A percentile compares a stretch with the other conserved stretches of the same genome.
Evolutionary conservation across 2,329 filamentous ascomycete genomes (phyloP).

Genomic region (Dactylellina sp.): DNA sequence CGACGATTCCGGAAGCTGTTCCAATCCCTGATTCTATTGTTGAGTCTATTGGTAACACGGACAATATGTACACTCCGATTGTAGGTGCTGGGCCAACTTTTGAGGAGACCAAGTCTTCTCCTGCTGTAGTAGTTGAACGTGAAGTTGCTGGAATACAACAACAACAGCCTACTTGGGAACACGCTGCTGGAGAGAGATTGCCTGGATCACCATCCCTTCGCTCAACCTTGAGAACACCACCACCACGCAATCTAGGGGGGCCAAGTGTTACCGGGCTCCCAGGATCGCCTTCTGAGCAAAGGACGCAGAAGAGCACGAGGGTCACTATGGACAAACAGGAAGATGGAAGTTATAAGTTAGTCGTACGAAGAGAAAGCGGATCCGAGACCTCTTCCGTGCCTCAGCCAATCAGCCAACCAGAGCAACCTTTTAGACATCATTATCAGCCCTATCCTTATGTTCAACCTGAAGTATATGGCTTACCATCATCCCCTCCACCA

Average conservation of each 20-base stretch:
- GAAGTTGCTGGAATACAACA: slow-evolving; percentile 4
- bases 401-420: slow-evolving; percentile 6
- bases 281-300: slow-evolving; percentile 19
- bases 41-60: slow-evolving; percentile 31
- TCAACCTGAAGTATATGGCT: slow-evolving; percentile 28
- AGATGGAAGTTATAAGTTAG: slow-evolving; percentile 41
- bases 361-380: slow-evolving; percentile 22
- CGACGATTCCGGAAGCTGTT: slow-evolving; percentile 13
- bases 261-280: slow-evolving; percentile 41
- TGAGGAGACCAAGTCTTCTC: background rate
- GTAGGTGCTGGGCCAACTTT: slow-evolving; percentile 15
- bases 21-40: slow-evolving; percentile 10
- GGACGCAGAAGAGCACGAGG: slow-evolving; percentile 32
- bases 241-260: slow-evolving; percentile 23
- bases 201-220: slow-evolving; percentile 49
- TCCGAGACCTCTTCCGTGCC: background rate
- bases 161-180: slow-evolving; percentile 11
- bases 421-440: slow-evolving; percentile 9
- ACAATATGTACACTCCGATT: slow-evolving; percentile 26
- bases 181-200: slow-evolving; percentile 25
- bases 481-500: slow-evolving; percentile 47
- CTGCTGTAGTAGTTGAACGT: background rate
- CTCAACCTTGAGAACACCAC: slow-evolving; percentile 37
- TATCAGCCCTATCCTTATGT: slow-evolving; percentile 18
- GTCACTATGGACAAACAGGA: slow-evolving; percentile 37